These are phyloP conservation scores for Rhytidhysteron rufulum DNA, from an alignment of 2,329 filamentous ascomycete species.

Conservation along the genomic window DNA sequence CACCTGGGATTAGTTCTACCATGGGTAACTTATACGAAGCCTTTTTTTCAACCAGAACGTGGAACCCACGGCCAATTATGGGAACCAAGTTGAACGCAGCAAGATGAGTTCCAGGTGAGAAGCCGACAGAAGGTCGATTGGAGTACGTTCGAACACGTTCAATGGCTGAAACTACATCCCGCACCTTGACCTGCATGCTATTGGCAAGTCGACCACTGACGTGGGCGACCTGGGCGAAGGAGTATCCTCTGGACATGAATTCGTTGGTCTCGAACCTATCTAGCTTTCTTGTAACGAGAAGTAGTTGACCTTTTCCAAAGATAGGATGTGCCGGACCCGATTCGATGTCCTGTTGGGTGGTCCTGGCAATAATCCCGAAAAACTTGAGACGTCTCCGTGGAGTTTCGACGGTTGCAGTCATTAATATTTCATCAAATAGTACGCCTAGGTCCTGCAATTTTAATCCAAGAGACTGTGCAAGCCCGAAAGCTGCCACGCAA, in stretches of 20 bases:
- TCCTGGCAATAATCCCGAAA: constrained; percentile 19
- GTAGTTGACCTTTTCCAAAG: constrained; percentile 69
- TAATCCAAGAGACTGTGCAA: constrained; percentile 62
- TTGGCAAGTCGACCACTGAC: constrained; percentile 66
- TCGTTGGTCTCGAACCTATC: constrained; percentile 57
- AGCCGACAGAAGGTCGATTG: constrained; percentile 41
- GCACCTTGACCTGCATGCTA: constrained; percentile 68
- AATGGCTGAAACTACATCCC: constrained; percentile 60
- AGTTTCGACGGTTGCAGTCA: constrained; percentile 41
- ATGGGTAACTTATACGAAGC: constrained; percentile 43
- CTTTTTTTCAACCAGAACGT: constrained; percentile 41
- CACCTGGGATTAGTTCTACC: constrained; percentile 34
- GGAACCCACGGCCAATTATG: constrained; percentile 39
- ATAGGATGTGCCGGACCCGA: constrained; percentile 28
- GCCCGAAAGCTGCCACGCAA: constrained; percentile 66
- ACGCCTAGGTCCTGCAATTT: constrained; percentile 59
- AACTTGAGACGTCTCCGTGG: constrained; percentile 9
- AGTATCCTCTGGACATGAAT: constrained; percentile 65
- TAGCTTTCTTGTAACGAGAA: constrained; percentile 71
- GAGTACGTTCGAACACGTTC: constrained; percentile 60
- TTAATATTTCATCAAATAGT: constrained; percentile 70
- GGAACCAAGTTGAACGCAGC: constrained; percentile 38
- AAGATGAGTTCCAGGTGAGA: constrained; percentile 39
- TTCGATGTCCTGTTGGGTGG: constrained; percentile 35
- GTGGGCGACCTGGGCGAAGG: constrained; percentile 59